Conservation (phyloP, 2,329 filamentous ascomycete species). For the Diaporthe humulicola region DNA sequence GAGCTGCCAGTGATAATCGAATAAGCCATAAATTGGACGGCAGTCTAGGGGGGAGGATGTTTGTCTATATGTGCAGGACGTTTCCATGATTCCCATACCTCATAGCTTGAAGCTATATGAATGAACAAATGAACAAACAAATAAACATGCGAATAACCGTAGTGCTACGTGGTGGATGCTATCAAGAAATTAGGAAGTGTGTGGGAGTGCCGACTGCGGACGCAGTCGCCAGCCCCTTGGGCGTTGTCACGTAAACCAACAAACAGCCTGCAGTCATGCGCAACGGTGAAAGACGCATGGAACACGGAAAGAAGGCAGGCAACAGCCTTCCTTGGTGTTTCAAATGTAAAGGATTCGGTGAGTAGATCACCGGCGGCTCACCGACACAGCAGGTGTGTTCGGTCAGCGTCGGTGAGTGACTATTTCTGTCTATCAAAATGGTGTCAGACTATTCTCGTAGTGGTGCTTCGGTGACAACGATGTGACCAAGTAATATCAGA, state of each 20-base stretch:
- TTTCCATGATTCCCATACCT: conserved; percentile 3
- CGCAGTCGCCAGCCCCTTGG: no score
- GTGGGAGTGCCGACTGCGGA: no score
- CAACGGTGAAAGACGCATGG: not conserved
- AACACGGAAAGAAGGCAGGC: not conserved
- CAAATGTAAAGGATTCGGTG: not conserved
- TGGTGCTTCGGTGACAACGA: not conserved
- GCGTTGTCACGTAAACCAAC: no score
- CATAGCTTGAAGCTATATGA: not conserved
- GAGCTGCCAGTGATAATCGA: not conserved
- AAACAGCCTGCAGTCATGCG: not conserved
- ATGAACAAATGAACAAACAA: not conserved
- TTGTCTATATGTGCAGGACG: conserved; percentile 1
- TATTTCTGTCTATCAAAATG: not conserved
- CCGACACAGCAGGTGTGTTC: not conserved
- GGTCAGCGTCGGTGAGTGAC: not conserved
- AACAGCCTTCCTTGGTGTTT: not conserved
- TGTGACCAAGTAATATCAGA: not conserved
- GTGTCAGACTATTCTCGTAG: not conserved
- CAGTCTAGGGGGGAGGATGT: not conserved
- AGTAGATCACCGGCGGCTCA: not conserved
- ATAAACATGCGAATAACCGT: not conserved
- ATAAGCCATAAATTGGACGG: not conserved
- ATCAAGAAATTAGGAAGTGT: no score
- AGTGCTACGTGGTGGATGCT: not conserved